Base-by-base conservation (phyloP, 208 protist genomes). In the Trypanosoma grayi region DNA sequence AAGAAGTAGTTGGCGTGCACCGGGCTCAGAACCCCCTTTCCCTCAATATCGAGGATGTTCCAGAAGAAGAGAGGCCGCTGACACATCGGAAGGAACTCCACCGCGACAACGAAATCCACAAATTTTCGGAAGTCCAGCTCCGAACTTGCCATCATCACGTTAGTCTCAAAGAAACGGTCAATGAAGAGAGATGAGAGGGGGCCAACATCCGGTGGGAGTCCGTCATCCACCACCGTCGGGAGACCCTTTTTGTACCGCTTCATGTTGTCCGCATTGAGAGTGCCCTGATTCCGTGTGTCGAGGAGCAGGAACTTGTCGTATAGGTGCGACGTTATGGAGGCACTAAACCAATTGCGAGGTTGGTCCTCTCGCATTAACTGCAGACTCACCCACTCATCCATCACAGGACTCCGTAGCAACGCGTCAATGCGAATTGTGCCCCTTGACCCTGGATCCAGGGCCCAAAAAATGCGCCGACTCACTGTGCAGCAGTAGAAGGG, bases 51-150 rank as follows among this genome's bases (percentile, higher is more conserved):
- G 1, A 97, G 67, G n/a, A 95, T 92, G 34, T 81, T 80, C 82
- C 87, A 96, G 48, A 95, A 93, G 56, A 93, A 94, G 16, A 71
- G 53, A 27, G 92, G 87, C 5, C 85, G 68, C 36, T 81, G 77
- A 66, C 82, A 90, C 48, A 83, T 75, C 31, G 85, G 88, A 40
- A 94, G 77, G 66, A 94, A 77, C 46, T 94, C 84, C 22, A 90
- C 78, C 13, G 90, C 89, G 16, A 97, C 78, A 0, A 96, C 85
- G 67, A 97, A 97, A 73, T 96, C 89, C 1, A 97, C 85, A 76
- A 95, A 97, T 40, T 90, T 91, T 20, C 92, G 85, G 70, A 92
- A 97, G 73, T 97, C 93, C 66, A 97, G 73, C 64, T 96, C 88
- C 18, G 78, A 77, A 18, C 77, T 77, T 18, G 86, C 76, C 73